phyloP scores from a whole-genome alignment of 2,329 filamentous ascomycete genomes.

The Aschersonia sp. region DNA sequence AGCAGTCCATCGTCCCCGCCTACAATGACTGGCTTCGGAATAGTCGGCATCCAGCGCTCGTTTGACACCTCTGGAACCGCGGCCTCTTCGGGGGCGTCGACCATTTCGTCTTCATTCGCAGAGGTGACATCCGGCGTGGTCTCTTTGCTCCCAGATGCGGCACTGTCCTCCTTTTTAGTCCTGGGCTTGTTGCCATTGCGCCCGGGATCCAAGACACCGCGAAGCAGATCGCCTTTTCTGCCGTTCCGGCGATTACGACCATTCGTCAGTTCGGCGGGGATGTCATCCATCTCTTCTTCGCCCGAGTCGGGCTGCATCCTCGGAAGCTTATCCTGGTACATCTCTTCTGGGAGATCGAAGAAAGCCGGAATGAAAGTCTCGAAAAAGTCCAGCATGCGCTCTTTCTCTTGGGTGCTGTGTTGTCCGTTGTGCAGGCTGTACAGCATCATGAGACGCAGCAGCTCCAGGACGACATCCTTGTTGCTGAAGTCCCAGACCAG shows the following conservation, averaged over 20 bases:
- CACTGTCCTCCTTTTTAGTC: conserved; percentile 65
- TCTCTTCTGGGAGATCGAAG: conserved; percentile 60
- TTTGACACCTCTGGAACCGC: conserved; percentile 47
- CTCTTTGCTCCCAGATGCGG: conserved; percentile 69
- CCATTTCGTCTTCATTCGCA: conserved; percentile 62
- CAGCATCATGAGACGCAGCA: conserved; percentile 47
- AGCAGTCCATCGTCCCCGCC: conserved; percentile 36
- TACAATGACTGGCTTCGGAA: conserved; percentile 40
- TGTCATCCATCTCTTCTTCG: conserved; percentile 65
- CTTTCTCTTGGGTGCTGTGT: conserved; percentile 58
- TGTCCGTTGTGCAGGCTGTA: conserved; percentile 55
- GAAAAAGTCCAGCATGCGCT: conserved; percentile 60
- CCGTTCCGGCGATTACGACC: conserved; percentile 54
- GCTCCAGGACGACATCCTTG: conserved; percentile 49
- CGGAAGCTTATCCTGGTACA: conserved; percentile 49
- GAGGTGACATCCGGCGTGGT: conserved; percentile 77
- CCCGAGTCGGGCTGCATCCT: conserved; percentile 57
- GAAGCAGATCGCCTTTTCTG: conserved; percentile 68
- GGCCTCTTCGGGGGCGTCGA: conserved; percentile 42
- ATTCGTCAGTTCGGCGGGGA: conserved; percentile 57
- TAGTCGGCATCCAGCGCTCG: conserved; percentile 49
- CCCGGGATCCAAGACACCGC: conserved; percentile 69
- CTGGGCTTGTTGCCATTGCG: conserved; percentile 57
- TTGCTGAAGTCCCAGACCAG: conserved; percentile 63
- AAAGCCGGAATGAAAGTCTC: conserved; percentile 63